Evolutionary conservation across 2,329 filamentous ascomycete genomes (phyloP), one percentile per base, ranked within the genome.

Genomic region (Sclerotiophoma versabilis): DNA sequence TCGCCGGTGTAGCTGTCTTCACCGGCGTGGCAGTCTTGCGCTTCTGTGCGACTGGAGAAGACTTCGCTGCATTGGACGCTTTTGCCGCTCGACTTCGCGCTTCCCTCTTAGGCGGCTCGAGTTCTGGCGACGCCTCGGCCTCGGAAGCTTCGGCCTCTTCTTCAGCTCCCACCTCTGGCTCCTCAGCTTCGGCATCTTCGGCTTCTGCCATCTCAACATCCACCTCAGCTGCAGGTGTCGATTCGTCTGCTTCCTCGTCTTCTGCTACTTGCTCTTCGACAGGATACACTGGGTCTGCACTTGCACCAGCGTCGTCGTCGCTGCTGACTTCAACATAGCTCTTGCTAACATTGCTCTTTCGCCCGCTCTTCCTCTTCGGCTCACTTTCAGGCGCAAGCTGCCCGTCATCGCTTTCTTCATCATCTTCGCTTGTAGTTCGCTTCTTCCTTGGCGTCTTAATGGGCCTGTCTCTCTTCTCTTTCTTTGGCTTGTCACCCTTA

Each of bases 301-400:
- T 66, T 23, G 59, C 69, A 38, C 63, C 63, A 44, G 65, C 70
- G 23, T 75, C 75, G 22, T 79, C 77, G 36, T 76, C 76, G 46
- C 74, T 76, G 29, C 73, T 76, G 15, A 75, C 58, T 47, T 81
- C 80, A 3, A 75, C 71, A 53, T 82, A 82, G 61, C 75, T 81
- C 60, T 77, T 79, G 33, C 64, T 38, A 43, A 67, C 44, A 51
- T 69, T 49, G 64, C 73, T 75, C 15, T 76, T 70, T 2, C 74
- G 64, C 22, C 64, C 71, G 36, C 75, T 72, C 64, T 80, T 81
- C 43, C 80, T 74, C 15, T 78, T 68, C 2, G 75, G 70, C 25
- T 76, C 79, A 27, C 75, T 79, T 15, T 74, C 72, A 8, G 75
- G 73, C 2, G 66, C 64, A 15, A 51, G 51, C 7, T 42, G 54